Conservation (phyloP, 441 rosid species). For the Brassica hybrid region DNA sequence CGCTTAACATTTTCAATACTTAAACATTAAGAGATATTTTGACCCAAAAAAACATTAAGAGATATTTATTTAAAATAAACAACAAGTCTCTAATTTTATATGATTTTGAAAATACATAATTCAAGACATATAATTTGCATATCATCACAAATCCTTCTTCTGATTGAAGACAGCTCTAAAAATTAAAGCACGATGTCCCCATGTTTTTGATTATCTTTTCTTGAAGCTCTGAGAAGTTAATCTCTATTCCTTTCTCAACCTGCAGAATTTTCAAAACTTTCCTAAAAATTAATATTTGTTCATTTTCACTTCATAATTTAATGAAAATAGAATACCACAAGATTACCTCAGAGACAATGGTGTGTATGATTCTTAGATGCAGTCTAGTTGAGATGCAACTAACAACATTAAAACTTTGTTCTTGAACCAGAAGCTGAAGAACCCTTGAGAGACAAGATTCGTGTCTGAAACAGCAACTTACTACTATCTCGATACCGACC, state of each 20-base stretch:
- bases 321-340: background rate
- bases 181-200: background rate
- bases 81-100: background rate
- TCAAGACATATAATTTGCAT: background rate
- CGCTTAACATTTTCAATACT: background rate
- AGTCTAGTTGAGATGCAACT: constrained; percentile 48
- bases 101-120: background rate
- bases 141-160: background rate
- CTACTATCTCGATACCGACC: constrained; percentile 47
- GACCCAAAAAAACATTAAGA: background rate
- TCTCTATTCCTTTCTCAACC: constrained; percentile 28
- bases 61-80: background rate
- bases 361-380: constrained; percentile 44
- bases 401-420: constrained; percentile 44
- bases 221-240: constrained; percentile 22
- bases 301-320: background rate
- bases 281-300: background rate
- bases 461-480: constrained; percentile 30
- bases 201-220: constrained; percentile 21
- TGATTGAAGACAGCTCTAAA: too few species aligned
- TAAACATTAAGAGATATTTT: too few species aligned
- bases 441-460: constrained; percentile 43
- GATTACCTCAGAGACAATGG: constrained; percentile 45
- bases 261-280: background rate
- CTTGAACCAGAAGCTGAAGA: constrained; percentile 36